Evolutionary conservation across 768 basidiomycete genomes (phyloP).

Genomic region (Favolaschia claudopus): DNA sequence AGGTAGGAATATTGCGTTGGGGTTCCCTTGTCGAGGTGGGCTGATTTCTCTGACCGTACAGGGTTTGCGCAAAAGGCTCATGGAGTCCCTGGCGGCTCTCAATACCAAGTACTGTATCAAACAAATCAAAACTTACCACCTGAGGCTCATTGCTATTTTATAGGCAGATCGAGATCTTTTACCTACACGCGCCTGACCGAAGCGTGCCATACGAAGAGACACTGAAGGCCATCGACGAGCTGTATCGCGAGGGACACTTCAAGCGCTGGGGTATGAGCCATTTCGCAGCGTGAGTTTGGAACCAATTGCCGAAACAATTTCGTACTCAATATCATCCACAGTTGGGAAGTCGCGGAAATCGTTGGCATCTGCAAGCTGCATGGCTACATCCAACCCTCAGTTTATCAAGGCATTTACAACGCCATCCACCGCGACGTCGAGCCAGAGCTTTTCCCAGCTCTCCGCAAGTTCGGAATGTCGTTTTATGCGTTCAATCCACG

Average conservation of each 20-base stretch:
- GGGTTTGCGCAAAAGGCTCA: conserved; percentile 55
- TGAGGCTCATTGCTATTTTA: conserved; percentile 14
- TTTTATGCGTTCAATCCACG: conserved; percentile 66
- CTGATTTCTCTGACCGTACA: too few relatives aligned
- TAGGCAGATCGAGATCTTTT: conserved; percentile 57
- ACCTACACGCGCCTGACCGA: conserved; percentile 69
- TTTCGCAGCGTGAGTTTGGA: conserved; percentile 52
- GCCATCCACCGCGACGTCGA: conserved; percentile 49
- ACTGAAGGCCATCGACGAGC: conserved; percentile 56
- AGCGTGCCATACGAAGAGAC: conserved; percentile 65
- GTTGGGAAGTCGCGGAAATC: conserved; percentile 75
- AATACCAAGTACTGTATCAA: conserved; percentile 56
- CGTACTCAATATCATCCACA: conserved; percentile 13
- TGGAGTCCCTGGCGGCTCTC: conserved; percentile 53
- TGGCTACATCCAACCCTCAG: conserved; percentile 60
- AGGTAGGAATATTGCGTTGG: too few relatives aligned
- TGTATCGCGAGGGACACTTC: conserved; percentile 65
- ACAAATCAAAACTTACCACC: conserved; percentile 31
- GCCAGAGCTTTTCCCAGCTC: conserved; percentile 59
- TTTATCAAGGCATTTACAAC: conserved; percentile 59
- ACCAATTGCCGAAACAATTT: neutral
- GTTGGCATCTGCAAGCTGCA: conserved; percentile 62
- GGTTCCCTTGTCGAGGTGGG: too few relatives aligned
- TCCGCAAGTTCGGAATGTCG: conserved; percentile 63
- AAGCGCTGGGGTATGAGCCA: conserved; percentile 70